Conservation (phyloP, 306 rosid genomes). For the Phaseolus lunatus region DNA sequence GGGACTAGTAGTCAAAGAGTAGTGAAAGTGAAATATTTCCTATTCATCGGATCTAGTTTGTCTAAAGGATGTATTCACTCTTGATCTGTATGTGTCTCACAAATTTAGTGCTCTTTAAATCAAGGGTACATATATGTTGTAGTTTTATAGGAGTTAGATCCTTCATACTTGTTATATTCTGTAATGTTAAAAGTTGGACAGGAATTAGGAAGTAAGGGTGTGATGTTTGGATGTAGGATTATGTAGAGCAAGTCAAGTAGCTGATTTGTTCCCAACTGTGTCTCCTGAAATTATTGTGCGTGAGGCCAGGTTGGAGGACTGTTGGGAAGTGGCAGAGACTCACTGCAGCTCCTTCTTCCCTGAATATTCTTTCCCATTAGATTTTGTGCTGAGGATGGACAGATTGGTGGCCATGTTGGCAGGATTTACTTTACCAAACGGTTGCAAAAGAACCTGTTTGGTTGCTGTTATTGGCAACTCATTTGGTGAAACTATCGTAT, state of each 20-base stretch:
- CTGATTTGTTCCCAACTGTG: conserved; percentile 74
- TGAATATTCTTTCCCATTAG: conserved; percentile 82
- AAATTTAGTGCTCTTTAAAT: background rate
- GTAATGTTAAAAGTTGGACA: conserved; percentile 21
- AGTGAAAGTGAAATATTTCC: conserved; percentile 25
- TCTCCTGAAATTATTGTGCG: conserved; percentile 84
- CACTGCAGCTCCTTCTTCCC: conserved; percentile 99
- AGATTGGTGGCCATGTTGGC: conserved; percentile 87
- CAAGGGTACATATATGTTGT: background rate
- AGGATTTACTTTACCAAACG: conserved; percentile 79
- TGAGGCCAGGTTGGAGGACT: conserved; percentile 94
- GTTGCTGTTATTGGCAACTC: conserved; percentile 86
- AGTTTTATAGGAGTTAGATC: background rate
- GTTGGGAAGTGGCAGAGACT: conserved; percentile 99
- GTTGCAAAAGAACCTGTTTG: conserved; percentile 84
- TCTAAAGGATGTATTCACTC: background rate
- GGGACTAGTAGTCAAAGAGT: background rate
- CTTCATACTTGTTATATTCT: background rate
- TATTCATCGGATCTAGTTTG: background rate
- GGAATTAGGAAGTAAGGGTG: conserved; percentile 33
- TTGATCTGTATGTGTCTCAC: background rate
- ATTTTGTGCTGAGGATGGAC: conserved; percentile 85
- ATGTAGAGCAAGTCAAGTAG: conserved; percentile 90
- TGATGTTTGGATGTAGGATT: conserved; percentile 66
- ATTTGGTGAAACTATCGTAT: conserved; percentile 60